These are phyloP conservation scores for Nitzschia sp. DNA, from an alignment of 108 stramenopile genomes.

Conservation along the genomic window DNA sequence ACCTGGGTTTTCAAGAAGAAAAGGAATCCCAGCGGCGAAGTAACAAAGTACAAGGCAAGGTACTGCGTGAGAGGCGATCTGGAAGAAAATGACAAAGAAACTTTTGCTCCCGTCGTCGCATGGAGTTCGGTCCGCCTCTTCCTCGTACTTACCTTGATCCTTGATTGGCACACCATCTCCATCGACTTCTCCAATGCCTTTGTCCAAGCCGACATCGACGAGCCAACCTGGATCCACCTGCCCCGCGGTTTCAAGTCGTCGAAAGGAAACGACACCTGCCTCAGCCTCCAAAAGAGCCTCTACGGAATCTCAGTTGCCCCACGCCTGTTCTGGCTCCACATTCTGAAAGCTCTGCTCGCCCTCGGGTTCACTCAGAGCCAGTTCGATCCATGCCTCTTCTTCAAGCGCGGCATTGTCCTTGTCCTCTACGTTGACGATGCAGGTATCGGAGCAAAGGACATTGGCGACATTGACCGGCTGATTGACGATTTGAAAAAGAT, in stretches of 20 bases:
- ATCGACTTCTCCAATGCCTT: conserved; percentile 55
- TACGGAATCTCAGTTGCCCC: conserved; percentile 25
- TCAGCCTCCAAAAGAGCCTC: conserved; percentile 22
- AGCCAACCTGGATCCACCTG: conserved; percentile 18
- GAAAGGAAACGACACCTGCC: conserved; percentile 9
- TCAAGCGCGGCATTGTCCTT: conserved; percentile 10
- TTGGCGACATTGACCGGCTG: conserved; percentile 14
- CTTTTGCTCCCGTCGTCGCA: too few relatives aligned
- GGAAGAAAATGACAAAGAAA: too few relatives aligned
- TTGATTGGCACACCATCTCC: conserved; percentile 36
- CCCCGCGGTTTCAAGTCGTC: conserved; percentile 14
- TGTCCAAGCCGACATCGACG: conserved; percentile 40
- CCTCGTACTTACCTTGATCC: conserved; percentile 12
- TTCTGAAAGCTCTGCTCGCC: conserved; percentile 6
- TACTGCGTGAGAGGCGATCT: too few relatives aligned
- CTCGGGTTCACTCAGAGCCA: conserved; percentile 13
- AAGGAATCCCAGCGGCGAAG: conserved; percentile 40
- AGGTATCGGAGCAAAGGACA: neutral
- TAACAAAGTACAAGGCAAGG: conserved; percentile 54
- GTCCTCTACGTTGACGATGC: conserved; percentile 26
- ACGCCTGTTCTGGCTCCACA: conserved; percentile 15
- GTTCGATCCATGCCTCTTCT: conserved; percentile 22
- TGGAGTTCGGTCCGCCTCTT: conserved; percentile 1
- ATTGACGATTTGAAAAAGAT: conserved; percentile 1
- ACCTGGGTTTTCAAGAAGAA: conserved; percentile 53